These are phyloP conservation scores for Raphanus sativus DNA, from an alignment of 345 rosid species.

Conservation along the genomic window DNA sequence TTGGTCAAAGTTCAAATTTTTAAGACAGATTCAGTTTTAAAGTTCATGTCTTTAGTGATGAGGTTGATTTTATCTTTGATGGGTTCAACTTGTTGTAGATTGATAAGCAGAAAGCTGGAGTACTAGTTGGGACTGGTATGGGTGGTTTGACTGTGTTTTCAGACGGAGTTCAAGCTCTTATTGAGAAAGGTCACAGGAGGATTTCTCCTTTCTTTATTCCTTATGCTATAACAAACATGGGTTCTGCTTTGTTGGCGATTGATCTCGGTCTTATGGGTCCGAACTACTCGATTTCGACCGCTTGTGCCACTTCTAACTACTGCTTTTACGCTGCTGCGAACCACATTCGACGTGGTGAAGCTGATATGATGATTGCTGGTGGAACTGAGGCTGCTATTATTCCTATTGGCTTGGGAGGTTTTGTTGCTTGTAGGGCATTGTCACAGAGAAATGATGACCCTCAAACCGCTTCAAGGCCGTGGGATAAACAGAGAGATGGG, in stretches of 20 bases:
- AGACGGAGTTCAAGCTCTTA: slow-evolving; percentile 77
- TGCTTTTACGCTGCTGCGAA: slow-evolving; percentile 99
- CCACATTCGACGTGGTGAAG: slow-evolving; percentile 98
- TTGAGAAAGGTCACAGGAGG: slow-evolving; percentile 87
- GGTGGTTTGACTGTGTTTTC: slow-evolving; percentile 90
- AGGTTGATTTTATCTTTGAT: background rate
- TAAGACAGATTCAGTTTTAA: background rate
- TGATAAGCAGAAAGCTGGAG: slow-evolving; percentile 78
- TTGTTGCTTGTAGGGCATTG: slow-evolving; percentile 94
- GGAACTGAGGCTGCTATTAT: slow-evolving; percentile 98
- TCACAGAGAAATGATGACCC: slow-evolving; percentile 99
- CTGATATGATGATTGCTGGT: slow-evolving; percentile 98
- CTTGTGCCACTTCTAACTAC: slow-evolving; percentile 95
- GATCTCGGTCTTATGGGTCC: slow-evolving; percentile 99
- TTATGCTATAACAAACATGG: slow-evolving; percentile 93
- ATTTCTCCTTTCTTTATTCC: slow-evolving; percentile 92
- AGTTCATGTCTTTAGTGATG: background rate
- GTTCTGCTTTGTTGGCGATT: slow-evolving; percentile 87
- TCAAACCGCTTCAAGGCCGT: slow-evolving; percentile 95
- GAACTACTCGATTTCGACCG: slow-evolving; percentile 95
- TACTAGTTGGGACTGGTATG: slow-evolving; percentile 98
- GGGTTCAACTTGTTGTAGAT: slow-evolving; percentile 17
- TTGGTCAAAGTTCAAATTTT: background rate
- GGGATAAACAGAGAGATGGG: slow-evolving; percentile 95
- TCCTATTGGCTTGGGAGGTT: slow-evolving; percentile 97